Conservation (phyloP, 352 stramenopile genomes). For the Pythium brachiatum region DNA sequence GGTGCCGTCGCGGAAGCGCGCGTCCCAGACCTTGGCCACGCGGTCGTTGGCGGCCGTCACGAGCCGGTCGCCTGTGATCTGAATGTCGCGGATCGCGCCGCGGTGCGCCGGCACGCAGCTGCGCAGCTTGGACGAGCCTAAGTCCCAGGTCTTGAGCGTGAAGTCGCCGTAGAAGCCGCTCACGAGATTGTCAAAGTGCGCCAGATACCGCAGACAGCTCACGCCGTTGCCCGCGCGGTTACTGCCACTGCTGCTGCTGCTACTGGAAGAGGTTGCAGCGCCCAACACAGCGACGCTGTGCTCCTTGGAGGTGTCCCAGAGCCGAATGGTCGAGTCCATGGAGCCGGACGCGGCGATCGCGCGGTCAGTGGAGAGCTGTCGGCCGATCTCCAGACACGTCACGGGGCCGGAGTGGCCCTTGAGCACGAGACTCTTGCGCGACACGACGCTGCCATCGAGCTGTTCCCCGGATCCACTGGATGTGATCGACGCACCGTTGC, state of each 20-base stretch:
- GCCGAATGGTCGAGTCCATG: conserved; percentile 59
- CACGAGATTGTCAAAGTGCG: conserved; percentile 59
- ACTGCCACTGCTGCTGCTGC: conserved; percentile 4
- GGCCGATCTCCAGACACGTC: conserved; percentile 68
- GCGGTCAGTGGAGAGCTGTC: conserved; percentile 57
- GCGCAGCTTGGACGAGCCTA: conserved; percentile 50
- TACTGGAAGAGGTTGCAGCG: neutral
- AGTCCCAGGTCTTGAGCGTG: conserved; percentile 73
- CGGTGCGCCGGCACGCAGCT: conserved; percentile 56
- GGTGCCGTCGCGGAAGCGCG: conserved; percentile 47
- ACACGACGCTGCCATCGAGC: conserved; percentile 53
- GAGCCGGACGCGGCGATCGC: conserved; percentile 66
- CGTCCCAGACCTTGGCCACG: conserved; percentile 79
- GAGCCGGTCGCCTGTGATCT: conserved; percentile 68
- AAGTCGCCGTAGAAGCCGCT: conserved; percentile 44
- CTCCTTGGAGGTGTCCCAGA: conserved; percentile 75
- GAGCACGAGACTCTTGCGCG: conserved; percentile 60
- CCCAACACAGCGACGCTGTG: conserved; percentile 48
- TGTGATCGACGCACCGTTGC: conserved; percentile 3
- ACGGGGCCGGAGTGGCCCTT: conserved; percentile 60
- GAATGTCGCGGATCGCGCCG: conserved; percentile 53
- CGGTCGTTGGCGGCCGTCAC: conserved; percentile 77
- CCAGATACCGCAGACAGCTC: conserved; percentile 59
- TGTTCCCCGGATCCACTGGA: conserved; percentile 21
- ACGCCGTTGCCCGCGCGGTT: conserved; percentile 32